Evolutionary conservation across 768 basidiomycete species (phyloP).

Genomic region (Tricholoma bakamatsutake): DNA sequence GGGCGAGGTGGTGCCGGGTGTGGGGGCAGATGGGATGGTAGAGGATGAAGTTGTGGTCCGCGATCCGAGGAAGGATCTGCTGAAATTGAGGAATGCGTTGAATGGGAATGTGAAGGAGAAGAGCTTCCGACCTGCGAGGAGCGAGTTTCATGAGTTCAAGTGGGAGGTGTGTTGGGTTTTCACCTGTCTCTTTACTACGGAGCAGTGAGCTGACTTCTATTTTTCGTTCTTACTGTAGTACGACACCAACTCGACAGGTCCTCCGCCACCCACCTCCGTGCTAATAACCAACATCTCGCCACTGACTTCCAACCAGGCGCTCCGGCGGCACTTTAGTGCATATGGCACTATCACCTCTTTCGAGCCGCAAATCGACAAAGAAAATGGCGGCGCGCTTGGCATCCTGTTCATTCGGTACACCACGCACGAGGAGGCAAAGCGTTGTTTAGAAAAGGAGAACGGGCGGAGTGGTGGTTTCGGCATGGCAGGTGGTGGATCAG

Average conservation of each 20-base stretch:
- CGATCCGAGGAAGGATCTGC: slow-evolving; percentile 53
- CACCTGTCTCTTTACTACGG: neutral
- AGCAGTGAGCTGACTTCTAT: slow-evolving; percentile 3
- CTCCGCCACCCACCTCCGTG: slow-evolving; percentile 70
- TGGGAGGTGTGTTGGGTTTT: slow-evolving; percentile 44
- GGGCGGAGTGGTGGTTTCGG: slow-evolving; percentile 52
- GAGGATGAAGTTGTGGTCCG: slow-evolving; percentile 32
- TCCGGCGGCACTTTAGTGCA: slow-evolving; percentile 58
- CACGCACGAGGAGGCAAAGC: slow-evolving; percentile 60
- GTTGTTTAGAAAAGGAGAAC: slow-evolving; percentile 61
- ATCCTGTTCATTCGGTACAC: slow-evolving; percentile 69
- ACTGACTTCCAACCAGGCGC: slow-evolving; percentile 57
- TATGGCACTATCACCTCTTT: slow-evolving; percentile 62
- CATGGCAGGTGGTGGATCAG: slow-evolving; percentile 26
- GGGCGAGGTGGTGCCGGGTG: slow-evolving; percentile 38
- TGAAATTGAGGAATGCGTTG: slow-evolving; percentile 6
- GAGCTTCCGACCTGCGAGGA: slow-evolving; percentile 16
- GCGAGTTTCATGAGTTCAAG: slow-evolving; percentile 37
- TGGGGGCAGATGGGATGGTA: slow-evolving; percentile 14
- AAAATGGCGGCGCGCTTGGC: slow-evolving; percentile 79
- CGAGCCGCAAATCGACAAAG: slow-evolving; percentile 73
- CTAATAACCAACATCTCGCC: slow-evolving; percentile 68
- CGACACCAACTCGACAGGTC: slow-evolving; percentile 64
- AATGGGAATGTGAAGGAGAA: slow-evolving; percentile 14
- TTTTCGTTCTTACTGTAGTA: slow-evolving; percentile 39